A percentile compares a stretch with the other conserved stretches of the same genome.
These are phyloP conservation scores for Dendrobium officinale DNA, from an alignment of 106 monocot species.

Conservation along the genomic window DNA sequence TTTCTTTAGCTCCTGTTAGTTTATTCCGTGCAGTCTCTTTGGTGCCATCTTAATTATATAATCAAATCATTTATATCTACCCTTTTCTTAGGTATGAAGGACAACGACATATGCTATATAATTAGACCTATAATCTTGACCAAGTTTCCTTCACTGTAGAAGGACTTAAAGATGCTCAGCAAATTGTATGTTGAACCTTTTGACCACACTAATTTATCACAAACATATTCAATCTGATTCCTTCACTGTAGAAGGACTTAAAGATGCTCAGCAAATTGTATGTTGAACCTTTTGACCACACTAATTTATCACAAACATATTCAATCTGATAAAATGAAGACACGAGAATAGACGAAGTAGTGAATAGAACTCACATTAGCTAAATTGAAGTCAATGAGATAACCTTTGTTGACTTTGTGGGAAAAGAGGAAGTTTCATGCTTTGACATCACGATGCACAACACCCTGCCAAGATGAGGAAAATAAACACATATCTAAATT, in stretches of 20 bases:
- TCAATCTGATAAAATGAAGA: no score
- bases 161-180: constrained; percentile 95
- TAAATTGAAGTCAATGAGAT: no score
- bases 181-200: constrained; percentile 53
- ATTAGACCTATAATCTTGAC: constrained; percentile 93
- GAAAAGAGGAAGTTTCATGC: no score
- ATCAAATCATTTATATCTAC: no score
- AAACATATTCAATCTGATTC: neutral
- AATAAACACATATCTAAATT: no score
- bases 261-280: constrained; percentile 99
- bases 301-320: no score
- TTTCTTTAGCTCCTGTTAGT: neutral
- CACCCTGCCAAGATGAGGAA: no score
- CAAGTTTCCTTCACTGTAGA: constrained; percentile 73
- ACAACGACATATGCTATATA: constrained; percentile 93
- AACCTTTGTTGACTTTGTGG: no score
- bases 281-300: neutral
- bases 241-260: constrained; percentile 64
- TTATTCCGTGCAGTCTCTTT: neutral
- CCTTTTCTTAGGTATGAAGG: constrained; percentile 20
- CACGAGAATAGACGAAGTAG: no score
- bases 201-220: neutral
- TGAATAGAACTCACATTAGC: no score
- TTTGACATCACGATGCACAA: no score
- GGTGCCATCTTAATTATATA: no score